Evolutionary conservation across 1,284 basidiomycete genomes (phyloP), one percentile per base, ranked within the genome.

Genomic region (Tylopilus sp.): DNA sequence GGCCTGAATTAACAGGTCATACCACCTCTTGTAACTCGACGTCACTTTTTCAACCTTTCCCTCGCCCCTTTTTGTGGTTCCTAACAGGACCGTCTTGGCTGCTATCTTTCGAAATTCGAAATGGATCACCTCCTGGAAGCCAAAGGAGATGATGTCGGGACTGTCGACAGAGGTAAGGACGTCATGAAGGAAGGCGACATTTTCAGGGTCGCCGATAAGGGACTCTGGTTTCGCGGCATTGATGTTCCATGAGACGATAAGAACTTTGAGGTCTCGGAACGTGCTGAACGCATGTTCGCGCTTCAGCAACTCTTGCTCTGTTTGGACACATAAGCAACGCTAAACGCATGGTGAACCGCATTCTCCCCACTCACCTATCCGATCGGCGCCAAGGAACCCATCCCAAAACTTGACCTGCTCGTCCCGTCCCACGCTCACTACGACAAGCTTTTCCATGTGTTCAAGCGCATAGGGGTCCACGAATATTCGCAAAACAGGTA

Each of bases 81-180:
- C 88, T 4, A 95, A 77, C 2, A 97, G 64, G 21, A 96, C 81
- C 4, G 85, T 92, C 71, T 95, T 95, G 12, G 95, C 94, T 0
- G 89, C 88, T 68, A 97, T 84, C 68, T 86, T 93, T 54, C 92
- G 84, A 59, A 84, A 88, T 57, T 97, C 94, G 11, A 99, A 78
- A 64, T 97, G 93, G 54, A 99, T 90, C 34, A 97, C 79, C 71
- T 98, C 96, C 67, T 99, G 96, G 64, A 98, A 88, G 1, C 94
- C 94, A 64, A 98, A 97, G 2, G 84, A 81, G 58, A 99, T 87
- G 56, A 98, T 84, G 58, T 97, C 95, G 0, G 95, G 92, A 8
- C 74, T 68, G 19, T 86, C 80, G 23, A 86, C 81, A 53, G 83
- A 87, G 3, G 67, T 71, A 15, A 97, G 73, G 5, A 82, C 81